Evolutionary conservation across 106 monocot genomes (phyloP), one percentile per base, ranked within the genome.

Genomic region (Phalaenopsis equestris): DNA sequence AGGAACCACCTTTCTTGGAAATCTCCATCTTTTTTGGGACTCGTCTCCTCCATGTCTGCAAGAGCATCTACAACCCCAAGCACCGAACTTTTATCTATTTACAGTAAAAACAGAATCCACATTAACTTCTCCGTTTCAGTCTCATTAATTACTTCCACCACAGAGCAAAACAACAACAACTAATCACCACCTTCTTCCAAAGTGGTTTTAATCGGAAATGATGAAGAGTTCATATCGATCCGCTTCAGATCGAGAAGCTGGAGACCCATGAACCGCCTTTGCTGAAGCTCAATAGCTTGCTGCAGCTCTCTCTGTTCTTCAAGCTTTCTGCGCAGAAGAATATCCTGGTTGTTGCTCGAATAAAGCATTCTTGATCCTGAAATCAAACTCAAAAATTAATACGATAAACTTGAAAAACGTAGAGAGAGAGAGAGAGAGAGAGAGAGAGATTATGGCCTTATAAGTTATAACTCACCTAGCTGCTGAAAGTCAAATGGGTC

Each of bases 261-360:
- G 30, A 95, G 90, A 11, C 88, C 91, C 87, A 95, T 85, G 86
- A 95, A 86, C 24, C 92, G 83, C 70, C 90, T 77, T 14, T 86
- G 78, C 65, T 95, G 93, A 56, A 89, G 75, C 80, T 95, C 95
- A 38, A 95, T 93, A 0, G 95, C 92, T 41, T 95, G 90, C 81
- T 93, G 95, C 3, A 95, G 86, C 78, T 92, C 95, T 37, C 89
- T 86, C 84, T 88, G 89, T 77, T 95, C 93, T 61, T 93, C 92
- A 16, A 93, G 38, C 85, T 91, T 95, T 79, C 90, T 87, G 75
- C 91, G 81, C 78, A 95, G 75, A 55, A 89, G 56, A 39, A 73
- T 77, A 24, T 95, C 95, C 68, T 95, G 82, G 48, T 16, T 56
- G 42, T 16, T 21, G 72, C 48, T 86, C 61, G 73, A 74, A 48